phyloP scores from a whole-genome alignment of 1,284 basidiomycete genomes.

The Vanrija sp. region DNA sequence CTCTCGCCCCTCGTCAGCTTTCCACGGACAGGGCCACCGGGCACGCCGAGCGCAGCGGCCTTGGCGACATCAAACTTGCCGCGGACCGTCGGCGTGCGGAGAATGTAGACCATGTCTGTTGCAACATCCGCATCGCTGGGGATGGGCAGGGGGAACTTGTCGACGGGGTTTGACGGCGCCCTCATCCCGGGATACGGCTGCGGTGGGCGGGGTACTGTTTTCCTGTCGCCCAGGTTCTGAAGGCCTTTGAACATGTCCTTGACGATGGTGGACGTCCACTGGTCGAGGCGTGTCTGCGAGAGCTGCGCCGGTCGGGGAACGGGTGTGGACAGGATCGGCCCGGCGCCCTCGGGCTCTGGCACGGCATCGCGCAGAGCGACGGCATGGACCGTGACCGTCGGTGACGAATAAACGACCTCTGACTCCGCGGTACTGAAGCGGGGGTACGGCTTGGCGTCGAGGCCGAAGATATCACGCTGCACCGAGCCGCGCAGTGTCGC shows the following conservation, averaged over 20 bases:
- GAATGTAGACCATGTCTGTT: slow-evolving; percentile 58
- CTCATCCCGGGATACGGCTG: slow-evolving; percentile 2
- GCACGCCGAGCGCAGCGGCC: slow-evolving; percentile 65
- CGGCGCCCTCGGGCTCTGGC: background rate
- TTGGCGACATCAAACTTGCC: slow-evolving; percentile 79
- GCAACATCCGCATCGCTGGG: slow-evolving; percentile 23
- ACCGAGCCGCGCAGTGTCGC: slow-evolving; percentile 56
- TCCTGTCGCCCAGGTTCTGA: background rate
- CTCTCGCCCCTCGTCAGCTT: slow-evolving; percentile 49
- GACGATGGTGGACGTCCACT: slow-evolving; percentile 13
- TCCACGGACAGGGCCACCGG: slow-evolving; percentile 55
- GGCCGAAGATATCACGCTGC: slow-evolving; percentile 12
- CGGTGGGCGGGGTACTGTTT: background rate
- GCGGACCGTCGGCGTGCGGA: slow-evolving; percentile 69
- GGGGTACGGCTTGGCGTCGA: slow-evolving; percentile 15
- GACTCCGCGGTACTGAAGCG: slow-evolving; percentile 7
- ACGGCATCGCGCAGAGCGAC: slow-evolving; percentile 18
- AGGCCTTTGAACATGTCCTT: slow-evolving; percentile 27
- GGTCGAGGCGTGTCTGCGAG: background rate
- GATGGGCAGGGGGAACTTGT: slow-evolving; percentile 25
- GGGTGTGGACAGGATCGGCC: background rate
- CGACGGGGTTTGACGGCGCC: slow-evolving; percentile 12
- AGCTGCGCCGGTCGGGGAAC: slow-evolving; percentile 5
- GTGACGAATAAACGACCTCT: slow-evolving; percentile 22
- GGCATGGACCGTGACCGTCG: slow-evolving; percentile 30